These are phyloP conservation scores for Phytopythium kandeliae DNA, from an alignment of 352 stramenopile genomes.

Conservation along the genomic window DNA sequence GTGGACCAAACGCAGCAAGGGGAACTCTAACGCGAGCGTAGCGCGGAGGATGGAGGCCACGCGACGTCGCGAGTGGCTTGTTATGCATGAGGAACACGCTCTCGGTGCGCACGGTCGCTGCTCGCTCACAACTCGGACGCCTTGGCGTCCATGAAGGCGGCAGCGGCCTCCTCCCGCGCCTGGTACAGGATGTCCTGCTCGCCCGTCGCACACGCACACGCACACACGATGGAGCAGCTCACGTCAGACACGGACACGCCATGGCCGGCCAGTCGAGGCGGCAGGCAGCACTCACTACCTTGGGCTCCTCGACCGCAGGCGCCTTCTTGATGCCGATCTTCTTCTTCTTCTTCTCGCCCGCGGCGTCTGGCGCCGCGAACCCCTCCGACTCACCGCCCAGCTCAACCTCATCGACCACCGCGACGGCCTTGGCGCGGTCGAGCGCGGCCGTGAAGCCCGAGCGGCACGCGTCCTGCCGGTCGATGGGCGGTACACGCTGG, in stretches of 20 bases:
- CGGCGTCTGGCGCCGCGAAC: constrained; percentile 1
- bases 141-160: constrained; percentile 10
- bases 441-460: constrained; percentile 34
- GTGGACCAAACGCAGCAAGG: not conserved
- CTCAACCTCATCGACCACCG: constrained; percentile 3
- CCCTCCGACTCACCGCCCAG: not conserved
- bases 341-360: constrained; percentile 7
- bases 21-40: not conserved
- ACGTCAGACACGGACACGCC: not conserved
- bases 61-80: not conserved
- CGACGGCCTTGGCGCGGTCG: constrained; percentile 22
- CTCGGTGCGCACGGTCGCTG: not conserved
- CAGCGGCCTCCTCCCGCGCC: constrained; percentile 28
- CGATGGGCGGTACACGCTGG: constrained; percentile 26
- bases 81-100: not conserved
- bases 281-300: no score
- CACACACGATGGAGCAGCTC: no score
- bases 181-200: constrained; percentile 36
- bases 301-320: constrained; percentile 16
- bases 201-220: constrained; percentile 1
- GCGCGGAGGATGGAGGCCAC: no score
- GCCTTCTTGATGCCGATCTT: constrained; percentile 36
- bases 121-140: constrained; percentile 1
- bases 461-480: constrained; percentile 37
- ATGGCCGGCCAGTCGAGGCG: no score